Conservation (phyloP, 805 yeast species). For the Kuraishia hungarica region DNA sequence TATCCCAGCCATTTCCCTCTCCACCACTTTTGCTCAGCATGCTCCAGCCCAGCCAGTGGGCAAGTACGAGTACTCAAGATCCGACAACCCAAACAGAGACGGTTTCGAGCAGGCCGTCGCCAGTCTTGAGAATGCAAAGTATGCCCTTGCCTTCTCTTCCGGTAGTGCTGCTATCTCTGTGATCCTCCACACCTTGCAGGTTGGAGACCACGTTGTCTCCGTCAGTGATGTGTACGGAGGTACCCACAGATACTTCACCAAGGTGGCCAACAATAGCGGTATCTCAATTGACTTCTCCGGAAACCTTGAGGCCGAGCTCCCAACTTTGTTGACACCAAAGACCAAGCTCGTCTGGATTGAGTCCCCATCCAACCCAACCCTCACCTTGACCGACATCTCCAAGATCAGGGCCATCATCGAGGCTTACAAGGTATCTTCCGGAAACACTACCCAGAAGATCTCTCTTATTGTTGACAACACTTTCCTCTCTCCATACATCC, state of each 20-base stretch:
- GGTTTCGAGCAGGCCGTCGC: slow-evolving; percentile 76
- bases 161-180: slow-evolving; percentile 82
- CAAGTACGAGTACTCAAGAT: slow-evolving; percentile 74
- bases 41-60: slow-evolving; percentile 76
- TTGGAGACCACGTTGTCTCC: slow-evolving; percentile 66
- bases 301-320: slow-evolving; percentile 52
- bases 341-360: slow-evolving; percentile 83
- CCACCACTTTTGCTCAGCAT: slow-evolving; percentile 78
- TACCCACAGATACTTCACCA: slow-evolving; percentile 83
- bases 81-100: slow-evolving; percentile 81
- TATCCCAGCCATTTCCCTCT: slow-evolving; percentile 72
- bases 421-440: slow-evolving; percentile 21
- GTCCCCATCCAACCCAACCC: slow-evolving; percentile 84
- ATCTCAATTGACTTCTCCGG: slow-evolving; percentile 60
- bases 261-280: slow-evolving; percentile 77
- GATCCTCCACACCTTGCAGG: slow-evolving; percentile 63
- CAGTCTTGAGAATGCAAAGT: slow-evolving; percentile 65
- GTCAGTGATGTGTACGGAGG: slow-evolving; percentile 90
- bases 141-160: slow-evolving; percentile 73
- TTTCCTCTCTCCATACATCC: slow-evolving; percentile 78
- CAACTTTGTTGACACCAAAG: slow-evolving; percentile 43
- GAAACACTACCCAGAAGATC: slow-evolving; percentile 41
- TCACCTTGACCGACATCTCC: slow-evolving; percentile 67
- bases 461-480: slow-evolving; percentile 80
- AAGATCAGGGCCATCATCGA: slow-evolving; percentile 50